Conservation (phyloP, 1,284 basidiomycete species). For the Naganishia liquefaciens region DNA sequence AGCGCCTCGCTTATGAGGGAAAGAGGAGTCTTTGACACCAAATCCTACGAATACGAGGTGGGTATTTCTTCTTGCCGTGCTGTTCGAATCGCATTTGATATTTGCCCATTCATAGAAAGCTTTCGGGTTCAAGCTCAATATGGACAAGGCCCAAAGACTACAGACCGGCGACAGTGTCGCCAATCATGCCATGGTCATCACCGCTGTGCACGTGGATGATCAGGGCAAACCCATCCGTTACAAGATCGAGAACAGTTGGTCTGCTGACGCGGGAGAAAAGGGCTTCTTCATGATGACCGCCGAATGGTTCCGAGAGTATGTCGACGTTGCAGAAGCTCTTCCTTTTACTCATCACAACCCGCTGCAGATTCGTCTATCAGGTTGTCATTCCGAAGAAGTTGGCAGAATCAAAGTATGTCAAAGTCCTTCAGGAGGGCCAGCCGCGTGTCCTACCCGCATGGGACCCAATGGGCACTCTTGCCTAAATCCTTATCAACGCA, state of each 20-base stretch:
- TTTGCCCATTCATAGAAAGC: slow-evolving; percentile 52
- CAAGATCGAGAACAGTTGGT: slow-evolving; percentile 96
- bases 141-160: slow-evolving; percentile 82
- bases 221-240: slow-evolving; percentile 76
- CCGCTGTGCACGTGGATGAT: slow-evolving; percentile 81
- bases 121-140: slow-evolving; percentile 62
- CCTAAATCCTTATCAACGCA: slow-evolving; percentile 31
- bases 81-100: slow-evolving; percentile 29
- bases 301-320: slow-evolving; percentile 85
- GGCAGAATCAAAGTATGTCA: slow-evolving; percentile 74
- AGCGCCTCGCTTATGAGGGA: slow-evolving; percentile 71
- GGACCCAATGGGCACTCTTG: slow-evolving; percentile 79
- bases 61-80: slow-evolving; percentile 32
- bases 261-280: slow-evolving; percentile 73
- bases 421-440: slow-evolving; percentile 71
- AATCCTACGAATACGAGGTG: slow-evolving; percentile 77
- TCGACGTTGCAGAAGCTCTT: slow-evolving; percentile 43
- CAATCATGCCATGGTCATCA: slow-evolving; percentile 71
- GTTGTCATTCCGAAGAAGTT: slow-evolving; percentile 79
- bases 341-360: neutral
- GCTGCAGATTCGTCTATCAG: slow-evolving; percentile 74
- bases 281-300: slow-evolving; percentile 92
- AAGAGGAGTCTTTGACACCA: slow-evolving; percentile 81
- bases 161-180: slow-evolving; percentile 34
- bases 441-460: slow-evolving; percentile 72